phyloP scores from a whole-genome alignment of 1,284 basidiomycete genomes.

The Cutaneotrichosporon curvatum region DNA sequence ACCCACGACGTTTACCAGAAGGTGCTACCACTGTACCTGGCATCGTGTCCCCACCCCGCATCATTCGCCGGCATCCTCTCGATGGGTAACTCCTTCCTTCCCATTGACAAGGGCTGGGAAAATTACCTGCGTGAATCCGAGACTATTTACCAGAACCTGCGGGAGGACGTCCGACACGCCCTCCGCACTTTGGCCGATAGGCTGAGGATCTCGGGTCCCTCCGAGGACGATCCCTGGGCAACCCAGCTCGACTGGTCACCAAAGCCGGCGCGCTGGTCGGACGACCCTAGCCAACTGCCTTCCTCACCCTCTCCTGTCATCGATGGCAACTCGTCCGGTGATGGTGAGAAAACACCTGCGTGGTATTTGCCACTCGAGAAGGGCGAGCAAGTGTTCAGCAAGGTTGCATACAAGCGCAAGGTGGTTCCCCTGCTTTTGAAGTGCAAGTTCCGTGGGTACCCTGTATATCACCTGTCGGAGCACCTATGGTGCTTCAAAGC shows the following conservation, averaged over 20 bases:
- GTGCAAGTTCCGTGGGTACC: constrained; percentile 38
- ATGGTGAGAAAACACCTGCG: constrained; percentile 1
- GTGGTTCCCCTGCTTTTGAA: constrained; percentile 42
- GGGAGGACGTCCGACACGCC: constrained; percentile 65
- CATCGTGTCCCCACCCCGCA: constrained; percentile 83
- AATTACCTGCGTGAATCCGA: constrained; percentile 74
- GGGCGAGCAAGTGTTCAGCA: too few relatives aligned
- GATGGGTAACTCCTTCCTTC: constrained; percentile 87
- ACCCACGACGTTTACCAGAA: constrained; percentile 77
- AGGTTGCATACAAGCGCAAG: constrained; percentile 15
- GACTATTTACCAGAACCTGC: constrained; percentile 65
- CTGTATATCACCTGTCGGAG: constrained; percentile 36
- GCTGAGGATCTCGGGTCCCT: constrained; percentile 51
- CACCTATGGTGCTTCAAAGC: constrained; percentile 46
- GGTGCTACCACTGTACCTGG: constrained; percentile 77
- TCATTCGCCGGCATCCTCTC: constrained; percentile 84
- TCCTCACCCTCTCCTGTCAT: too few relatives aligned
- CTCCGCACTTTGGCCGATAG: constrained; percentile 58
- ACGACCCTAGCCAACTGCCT: constrained; percentile 3
- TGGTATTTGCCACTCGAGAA: constrained; percentile 21
- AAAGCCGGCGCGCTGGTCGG: constrained; percentile 63
- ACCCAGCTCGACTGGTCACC: constrained; percentile 93
- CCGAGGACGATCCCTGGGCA: constrained; percentile 71
- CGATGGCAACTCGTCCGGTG: too few relatives aligned
- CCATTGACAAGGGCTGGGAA: constrained; percentile 85